Evolutionary conservation across 192 early-diverging fungal species (phyloP), one percentile per base, ranked within the genome.

Genomic region (Backusella tuberculispora): DNA sequence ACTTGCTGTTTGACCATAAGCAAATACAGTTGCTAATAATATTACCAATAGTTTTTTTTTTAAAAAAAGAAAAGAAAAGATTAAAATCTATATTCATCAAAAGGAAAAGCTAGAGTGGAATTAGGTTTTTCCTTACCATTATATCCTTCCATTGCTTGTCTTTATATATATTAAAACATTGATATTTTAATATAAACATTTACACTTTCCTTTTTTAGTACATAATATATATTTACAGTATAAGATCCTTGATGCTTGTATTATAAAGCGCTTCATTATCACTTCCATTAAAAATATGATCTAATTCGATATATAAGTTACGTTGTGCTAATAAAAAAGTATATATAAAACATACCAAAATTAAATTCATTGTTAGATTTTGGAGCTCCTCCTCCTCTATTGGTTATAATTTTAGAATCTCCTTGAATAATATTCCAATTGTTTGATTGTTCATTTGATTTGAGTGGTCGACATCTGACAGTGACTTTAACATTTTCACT

Each of bases 1-100:
- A 9, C 92, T 94, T 7, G 96, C 93, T 8, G 98, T 99, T 81
- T 98, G 97, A 19, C 98, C 98, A 84, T 99, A 99, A 4, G 98
- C 96, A 87, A 99, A 99, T 4, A 99, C 95, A 4, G 97, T 98
- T 34, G 92, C 94, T 92, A 73, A 10, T 34, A 34, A 21, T 43
- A 45, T 42, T 21, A 6, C 41, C 12, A 71, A 34, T 34, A 34
- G 29, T 34, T 34, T 53, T 4, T 4, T 6, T 50, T 24, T 45
- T 19, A 60, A 50, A 13, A 3, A 7, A n/a, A 38, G 9, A 21
- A 14, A 13, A 21, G 1, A n/a, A n/a, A 26, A 14, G 43, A 29
- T 41, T 8, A 46, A 21, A 15, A 1, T 34, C 17, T 46, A 4
- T 19, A 26, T 68, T n/a, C n/a, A n/a, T 34, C 29, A 34, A 2